Base-by-base conservation (phyloP, 495 filamentous ascomycete genomes). In the Aspergillus sclerotiicarbonarius region DNA sequence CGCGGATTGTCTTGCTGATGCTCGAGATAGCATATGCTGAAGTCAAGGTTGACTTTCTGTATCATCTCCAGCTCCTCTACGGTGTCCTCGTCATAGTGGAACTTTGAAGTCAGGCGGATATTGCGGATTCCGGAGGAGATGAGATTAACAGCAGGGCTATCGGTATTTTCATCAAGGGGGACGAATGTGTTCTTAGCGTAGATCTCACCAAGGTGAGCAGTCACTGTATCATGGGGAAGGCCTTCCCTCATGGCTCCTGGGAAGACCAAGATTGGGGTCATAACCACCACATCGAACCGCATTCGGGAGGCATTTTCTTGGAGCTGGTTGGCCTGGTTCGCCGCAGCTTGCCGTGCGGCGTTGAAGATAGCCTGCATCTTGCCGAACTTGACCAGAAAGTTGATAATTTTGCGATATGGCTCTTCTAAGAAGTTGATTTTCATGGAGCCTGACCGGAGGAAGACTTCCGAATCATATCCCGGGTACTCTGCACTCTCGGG, bases 331-430 rank as follows among this genome's bases (percentile, higher is more conserved):
- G 94, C 94, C 70, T 96, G 92, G 58, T 89, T 92, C 21, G 92
- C 90, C n/a, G 94, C 94, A 51, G 94, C 94, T 71, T 92, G 90
- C 21, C 95, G 85, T 19, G 94, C 94, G 18, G 94, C 93, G 69
- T 98, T 98, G 80, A 96, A 98, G 48, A 98, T 92, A 20, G 94
- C 92, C 72, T 98, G 94, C 94, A 98, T 98, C 74, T 96, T 96
- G 56, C 94, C 94, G 66, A 98, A 98, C 63, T 98, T 98, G 64
- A 98, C 90, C 30, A 92, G 78, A 72, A 98, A 98, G 66, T 96
- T 90, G 73, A 98, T 90, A 58, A 98, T 98, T 74, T 98, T 98
- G 43, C 95, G 88, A 76, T 96, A 98, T 5, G 94, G 94, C 68
- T 98, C 94, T 62, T 96, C 91, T 8, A 97, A 70, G 67, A 98